Evolutionary conservation across 108 stramenopile species (phyloP).

Genomic region (Pseudonitzschia pungens): DNA sequence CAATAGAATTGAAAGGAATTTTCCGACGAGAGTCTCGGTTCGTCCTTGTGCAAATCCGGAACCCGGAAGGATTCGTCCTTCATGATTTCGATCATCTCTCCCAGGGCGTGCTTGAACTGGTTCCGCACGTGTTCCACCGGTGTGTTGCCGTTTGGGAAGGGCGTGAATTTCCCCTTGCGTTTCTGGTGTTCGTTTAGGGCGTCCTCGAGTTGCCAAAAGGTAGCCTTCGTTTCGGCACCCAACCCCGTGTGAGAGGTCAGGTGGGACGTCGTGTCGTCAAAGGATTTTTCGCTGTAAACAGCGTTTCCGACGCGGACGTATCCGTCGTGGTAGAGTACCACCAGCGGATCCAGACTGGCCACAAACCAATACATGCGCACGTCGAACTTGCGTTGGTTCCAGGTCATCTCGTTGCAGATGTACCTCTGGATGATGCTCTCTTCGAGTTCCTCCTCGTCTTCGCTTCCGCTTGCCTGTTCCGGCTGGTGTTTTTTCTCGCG

Average conservation of each 20-base stretch:
- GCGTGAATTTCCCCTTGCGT: not conserved
- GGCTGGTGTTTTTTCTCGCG: not conserved
- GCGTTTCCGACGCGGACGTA: conserved; percentile 27
- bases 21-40: not conserved
- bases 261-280: conserved; percentile 20
- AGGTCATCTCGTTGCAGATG: conserved; percentile 40
- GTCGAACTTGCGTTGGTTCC: conserved; percentile 38
- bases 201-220: not conserved
- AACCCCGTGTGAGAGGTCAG: conserved; percentile 20
- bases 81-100: conserved; percentile 20
- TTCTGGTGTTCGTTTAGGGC: not conserved
- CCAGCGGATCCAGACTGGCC: conserved; percentile 38
- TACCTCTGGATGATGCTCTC: conserved; percentile 34
- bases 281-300: conserved; percentile 26
- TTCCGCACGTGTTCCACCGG: conserved; percentile 38
- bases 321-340: conserved; percentile 44
- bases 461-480: not conserved
- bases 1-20: conserved; percentile 36
- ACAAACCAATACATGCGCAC: conserved; percentile 42
- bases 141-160: not conserved
- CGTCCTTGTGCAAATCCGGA: not conserved
- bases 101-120: conserved; percentile 37
- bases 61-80: conserved; percentile 1
- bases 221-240: conserved; percentile 4
- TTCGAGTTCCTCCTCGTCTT: conserved; percentile 9